phyloP scores from a whole-genome alignment of 306 rosid genomes.

The Adenanthera pavonina region DNA sequence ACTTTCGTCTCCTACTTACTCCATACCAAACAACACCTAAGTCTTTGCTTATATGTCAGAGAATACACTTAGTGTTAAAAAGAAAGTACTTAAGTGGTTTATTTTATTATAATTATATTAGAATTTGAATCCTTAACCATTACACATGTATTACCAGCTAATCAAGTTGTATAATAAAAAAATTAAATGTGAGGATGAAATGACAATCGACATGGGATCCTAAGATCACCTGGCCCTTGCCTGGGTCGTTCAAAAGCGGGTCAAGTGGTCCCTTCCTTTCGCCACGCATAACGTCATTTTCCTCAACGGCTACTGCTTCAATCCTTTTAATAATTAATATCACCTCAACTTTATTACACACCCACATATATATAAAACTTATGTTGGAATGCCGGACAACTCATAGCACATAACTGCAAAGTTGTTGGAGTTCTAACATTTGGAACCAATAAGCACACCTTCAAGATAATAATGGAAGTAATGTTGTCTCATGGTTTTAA shows the following conservation, averaged over 20 bases:
- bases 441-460: background rate
- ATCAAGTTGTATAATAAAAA: too few species aligned
- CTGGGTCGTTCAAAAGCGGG: background rate
- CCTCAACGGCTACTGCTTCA: slow-evolving; percentile 5
- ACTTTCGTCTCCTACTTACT: too few species aligned
- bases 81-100: too few species aligned
- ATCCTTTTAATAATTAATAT: too few species aligned
- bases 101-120: too few species aligned
- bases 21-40: too few species aligned
- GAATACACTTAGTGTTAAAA: too few species aligned
- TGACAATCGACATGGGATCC: background rate
- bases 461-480: background rate
- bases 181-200: background rate
- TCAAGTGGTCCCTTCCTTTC: background rate
- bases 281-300: background rate
- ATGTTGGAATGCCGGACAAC: background rate
- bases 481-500: background rate
- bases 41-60: too few species aligned
- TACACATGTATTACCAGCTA: too few species aligned
- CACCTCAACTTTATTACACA: background rate
- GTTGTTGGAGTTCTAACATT: background rate
- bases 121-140: too few species aligned
- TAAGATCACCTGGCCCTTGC: background rate
- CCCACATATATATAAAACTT: background rate
- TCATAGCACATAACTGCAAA: background rate